A percentile compares a stretch with the other conserved stretches of the same genome.
These are phyloP conservation scores for Claviceps lovelessii DNA, from an alignment of 2,329 filamentous ascomycete species.

Conservation along the genomic window DNA sequence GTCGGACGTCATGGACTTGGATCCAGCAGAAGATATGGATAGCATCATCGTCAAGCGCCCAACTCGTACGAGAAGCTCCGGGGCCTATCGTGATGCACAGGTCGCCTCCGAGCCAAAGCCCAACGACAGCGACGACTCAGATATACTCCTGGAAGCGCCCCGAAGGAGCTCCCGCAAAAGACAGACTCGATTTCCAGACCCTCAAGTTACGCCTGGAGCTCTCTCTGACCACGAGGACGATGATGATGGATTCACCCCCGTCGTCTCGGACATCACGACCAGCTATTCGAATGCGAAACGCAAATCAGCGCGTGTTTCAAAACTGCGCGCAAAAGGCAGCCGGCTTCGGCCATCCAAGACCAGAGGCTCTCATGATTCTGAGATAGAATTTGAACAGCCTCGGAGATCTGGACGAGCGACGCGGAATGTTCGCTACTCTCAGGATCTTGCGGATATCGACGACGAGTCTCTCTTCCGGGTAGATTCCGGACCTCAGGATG, in stretches of 20 bases:
- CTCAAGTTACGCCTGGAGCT: neutral
- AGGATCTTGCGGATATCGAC: constrained; percentile 40
- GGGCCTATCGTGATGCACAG: neutral
- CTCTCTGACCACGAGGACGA: constrained; percentile 19
- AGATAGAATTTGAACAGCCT: constrained; percentile 38
- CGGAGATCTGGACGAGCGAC: constrained; percentile 36
- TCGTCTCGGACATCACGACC: constrained; percentile 23
- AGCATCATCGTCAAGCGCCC: constrained; percentile 5
- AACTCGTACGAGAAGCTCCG: neutral
- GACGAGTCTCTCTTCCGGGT: constrained; percentile 41
- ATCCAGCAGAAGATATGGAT: constrained; percentile 11
- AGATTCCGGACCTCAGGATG: constrained; percentile 28
- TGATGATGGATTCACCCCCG: constrained; percentile 18
- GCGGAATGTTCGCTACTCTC: constrained; percentile 29
- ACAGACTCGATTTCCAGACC: neutral
- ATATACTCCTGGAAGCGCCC: constrained; percentile 4
- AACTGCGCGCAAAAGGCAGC: constrained; percentile 7
- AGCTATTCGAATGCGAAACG: constrained; percentile 10
- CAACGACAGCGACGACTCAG: constrained; percentile 1
- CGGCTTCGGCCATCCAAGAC: constrained; percentile 8
- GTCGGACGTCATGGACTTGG: constrained; percentile 16
- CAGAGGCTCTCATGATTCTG: constrained; percentile 21
- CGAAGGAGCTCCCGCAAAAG: constrained; percentile 5
- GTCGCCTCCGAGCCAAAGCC: constrained; percentile 4
- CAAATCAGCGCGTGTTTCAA: constrained; percentile 10